Evolutionary conservation across 805 yeast species (phyloP), one percentile per base, ranked within the genome.

Genomic region (Candida andamanensis): DNA sequence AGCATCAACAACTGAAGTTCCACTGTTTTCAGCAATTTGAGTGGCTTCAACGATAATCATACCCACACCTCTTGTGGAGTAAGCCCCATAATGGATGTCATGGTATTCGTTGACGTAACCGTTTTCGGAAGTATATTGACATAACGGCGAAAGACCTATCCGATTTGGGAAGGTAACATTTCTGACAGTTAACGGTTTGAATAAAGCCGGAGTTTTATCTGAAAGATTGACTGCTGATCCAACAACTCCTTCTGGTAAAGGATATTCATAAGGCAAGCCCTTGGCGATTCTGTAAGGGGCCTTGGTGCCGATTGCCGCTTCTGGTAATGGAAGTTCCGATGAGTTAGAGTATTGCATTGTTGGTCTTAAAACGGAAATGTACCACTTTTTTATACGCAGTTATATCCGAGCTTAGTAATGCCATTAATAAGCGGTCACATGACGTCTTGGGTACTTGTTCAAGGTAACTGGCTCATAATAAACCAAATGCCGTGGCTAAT

Each of bases 61-160:
- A 17, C 78, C 76, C 0, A 76, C 67, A 3, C 79, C 79, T 31
- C 76, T 52, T 10, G 56, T 31, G 0, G 75, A 67, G 31, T 67
- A 54, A 0, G 64, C 47, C 4, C 75, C 75, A 41, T 75, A 70
- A 41, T 75, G 78, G 6, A 62, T 58, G 13, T 60, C 39, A 41
- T 75, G 78, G 54, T 62, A 74, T 12, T 58, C 66, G 0, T 70
- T 74, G 0, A 65, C 59, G 11, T 51, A 47, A 2, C 67, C 67
- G 29, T 71, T 52, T 15, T 42, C 41, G 3, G 71, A 63, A 5
- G 77, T 64, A 47, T 73, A 74, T 29, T 59, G 67, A 46, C 78
- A 69, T 77, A 74, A 71, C 28, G 78, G 78, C 1, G 79, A 63
- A 14, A 75, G 74, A 30, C 76, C 76, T 17, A 74, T 47, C 38